Evolutionary conservation across 257 asterid genomes (phyloP).

Genomic region (Solanum rostratum): DNA sequence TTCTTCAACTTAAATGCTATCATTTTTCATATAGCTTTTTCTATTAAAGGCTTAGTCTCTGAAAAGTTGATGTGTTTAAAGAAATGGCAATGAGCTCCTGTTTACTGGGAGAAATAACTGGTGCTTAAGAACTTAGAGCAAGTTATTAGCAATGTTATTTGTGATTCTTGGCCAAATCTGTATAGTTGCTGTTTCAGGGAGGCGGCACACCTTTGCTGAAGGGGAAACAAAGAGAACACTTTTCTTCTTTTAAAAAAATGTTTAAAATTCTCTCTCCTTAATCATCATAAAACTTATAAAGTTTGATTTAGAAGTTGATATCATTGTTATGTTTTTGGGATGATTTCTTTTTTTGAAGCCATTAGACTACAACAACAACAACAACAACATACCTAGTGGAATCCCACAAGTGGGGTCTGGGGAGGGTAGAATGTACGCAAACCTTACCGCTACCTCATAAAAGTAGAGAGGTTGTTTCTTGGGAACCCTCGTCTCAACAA

Average conservation of each 20-base stretch:
- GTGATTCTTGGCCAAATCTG: neutral
- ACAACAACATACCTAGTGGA: too few species aligned
- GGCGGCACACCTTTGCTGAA: neutral
- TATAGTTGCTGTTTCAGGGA: neutral
- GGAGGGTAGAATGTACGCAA: too few species aligned
- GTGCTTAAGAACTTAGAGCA: neutral
- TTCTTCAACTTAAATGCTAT: neutral
- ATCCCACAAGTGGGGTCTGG: too few species aligned
- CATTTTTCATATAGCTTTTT: neutral
- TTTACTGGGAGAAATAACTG: neutral
- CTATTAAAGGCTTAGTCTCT: neutral
- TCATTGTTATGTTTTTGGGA: neutral
- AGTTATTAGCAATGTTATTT: neutral
- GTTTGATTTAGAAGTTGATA: neutral
- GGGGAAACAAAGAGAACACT: neutral
- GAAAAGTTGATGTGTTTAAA: neutral
- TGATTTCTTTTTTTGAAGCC: neutral
- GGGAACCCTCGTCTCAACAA: too few species aligned
- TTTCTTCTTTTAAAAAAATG: neutral
- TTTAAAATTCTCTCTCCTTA: neutral
- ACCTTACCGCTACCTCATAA: too few species aligned
- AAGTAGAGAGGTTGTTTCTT: too few species aligned
- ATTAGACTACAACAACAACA: too few species aligned
- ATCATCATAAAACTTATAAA: neutral
- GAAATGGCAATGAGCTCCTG: neutral